A percentile compares a stretch with the other conserved stretches of the same genome.
phyloP scores from a whole-genome alignment of 2,329 filamentous ascomycete genomes.

The Dothideomycetes sp. region DNA sequence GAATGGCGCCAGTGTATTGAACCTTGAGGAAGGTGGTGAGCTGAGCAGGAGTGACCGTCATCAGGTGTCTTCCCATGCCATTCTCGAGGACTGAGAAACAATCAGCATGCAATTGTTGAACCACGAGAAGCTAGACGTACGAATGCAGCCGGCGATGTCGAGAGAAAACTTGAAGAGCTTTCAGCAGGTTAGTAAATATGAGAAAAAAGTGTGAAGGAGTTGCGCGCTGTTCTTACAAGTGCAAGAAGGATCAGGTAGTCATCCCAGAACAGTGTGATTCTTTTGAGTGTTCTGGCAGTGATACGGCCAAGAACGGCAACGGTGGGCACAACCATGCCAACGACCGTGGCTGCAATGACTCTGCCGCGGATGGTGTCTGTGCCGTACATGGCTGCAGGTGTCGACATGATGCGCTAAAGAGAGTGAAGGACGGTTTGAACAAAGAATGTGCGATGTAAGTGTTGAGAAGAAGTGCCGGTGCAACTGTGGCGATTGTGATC shows the following conservation, averaged over 20 bases:
- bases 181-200: not conserved
- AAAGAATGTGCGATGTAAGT: too few relatives aligned
- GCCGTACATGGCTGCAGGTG: not conserved
- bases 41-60: not conserved
- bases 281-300: conserved; percentile 8
- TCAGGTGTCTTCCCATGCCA: conserved; percentile 9
- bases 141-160: conserved; percentile 10
- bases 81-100: conserved; percentile 6
- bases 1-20: conserved; percentile 9
- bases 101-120: not conserved
- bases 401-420: too few relatives aligned
- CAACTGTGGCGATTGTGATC: too few relatives aligned
- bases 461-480: too few relatives aligned
- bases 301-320: conserved; percentile 7
- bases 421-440: too few relatives aligned
- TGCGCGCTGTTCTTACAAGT: not conserved
- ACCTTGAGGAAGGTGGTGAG: conserved; percentile 8
- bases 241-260: conserved; percentile 11
- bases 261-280: conserved; percentile 9
- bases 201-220: not conserved
- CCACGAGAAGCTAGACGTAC: not conserved
- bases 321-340: conserved; percentile 8
- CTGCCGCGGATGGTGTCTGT: conserved; percentile 3
- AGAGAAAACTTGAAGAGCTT: conserved; percentile 11
- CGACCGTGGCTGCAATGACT: conserved; percentile 8